These are phyloP conservation scores for Smallanthus sonchifolius DNA, from an alignment of 129 eudicot species.

Conservation along the genomic window DNA sequence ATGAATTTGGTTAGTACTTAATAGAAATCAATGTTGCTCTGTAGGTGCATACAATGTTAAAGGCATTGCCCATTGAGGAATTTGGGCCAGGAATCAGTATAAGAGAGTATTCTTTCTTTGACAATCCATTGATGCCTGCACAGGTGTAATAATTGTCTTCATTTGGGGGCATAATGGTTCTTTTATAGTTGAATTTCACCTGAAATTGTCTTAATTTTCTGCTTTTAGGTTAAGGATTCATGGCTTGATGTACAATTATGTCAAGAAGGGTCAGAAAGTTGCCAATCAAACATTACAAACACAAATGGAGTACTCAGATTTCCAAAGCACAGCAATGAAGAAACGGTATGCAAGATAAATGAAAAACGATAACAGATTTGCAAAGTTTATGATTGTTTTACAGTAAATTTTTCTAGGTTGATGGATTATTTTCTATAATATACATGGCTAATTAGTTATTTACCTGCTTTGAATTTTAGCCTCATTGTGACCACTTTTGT, in stretches of 20 bases:
- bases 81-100: conserved; percentile 67
- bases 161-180: background rate
- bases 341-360: conserved; percentile 50
- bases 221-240: conserved; percentile 85
- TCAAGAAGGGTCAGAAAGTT: conserved; percentile 68
- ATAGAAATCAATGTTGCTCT: background rate
- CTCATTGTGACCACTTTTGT: conserved; percentile 5
- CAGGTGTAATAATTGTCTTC: conserved; percentile 35
- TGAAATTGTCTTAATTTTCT: background rate
- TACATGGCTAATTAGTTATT: background rate
- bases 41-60: conserved; percentile 80
- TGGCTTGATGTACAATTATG: conserved; percentile 97
- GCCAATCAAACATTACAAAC: conserved; percentile 59
- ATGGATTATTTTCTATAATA: background rate
- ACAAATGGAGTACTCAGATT: conserved; percentile 48
- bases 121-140: conserved; percentile 69
- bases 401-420: background rate
- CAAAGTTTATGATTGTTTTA: background rate
- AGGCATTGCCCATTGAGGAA: conserved; percentile 61
- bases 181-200: conserved; percentile 10
- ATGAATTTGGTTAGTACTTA: background rate
- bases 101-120: conserved; percentile 84
- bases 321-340: conserved; percentile 76
- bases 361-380: background rate
- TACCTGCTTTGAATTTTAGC: background rate